Evolutionary conservation across 257 asterid genomes (phyloP).

Genomic region (Solanum ahanhuiri): DNA sequence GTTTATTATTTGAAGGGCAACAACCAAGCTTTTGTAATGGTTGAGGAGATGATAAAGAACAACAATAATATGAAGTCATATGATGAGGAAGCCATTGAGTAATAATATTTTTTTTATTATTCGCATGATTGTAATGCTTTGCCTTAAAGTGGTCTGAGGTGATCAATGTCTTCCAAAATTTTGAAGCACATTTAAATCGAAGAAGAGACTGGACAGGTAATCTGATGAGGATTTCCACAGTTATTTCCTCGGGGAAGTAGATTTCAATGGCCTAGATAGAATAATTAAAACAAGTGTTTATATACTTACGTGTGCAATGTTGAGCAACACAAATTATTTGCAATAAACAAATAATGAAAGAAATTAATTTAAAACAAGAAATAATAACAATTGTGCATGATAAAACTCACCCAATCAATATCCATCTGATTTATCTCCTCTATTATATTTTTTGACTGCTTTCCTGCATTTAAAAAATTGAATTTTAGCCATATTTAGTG

Average conservation of each 20-base stretch:
- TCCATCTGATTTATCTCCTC: too few relatives aligned
- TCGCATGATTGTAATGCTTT: not conserved
- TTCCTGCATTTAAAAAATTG: too few relatives aligned
- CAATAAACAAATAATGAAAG: too few relatives aligned
- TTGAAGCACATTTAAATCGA: not conserved
- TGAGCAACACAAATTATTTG: not conserved
- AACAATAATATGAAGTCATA: not conserved
- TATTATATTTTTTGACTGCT: too few relatives aligned
- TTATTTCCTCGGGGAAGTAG: not conserved
- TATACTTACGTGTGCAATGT: too few relatives aligned
- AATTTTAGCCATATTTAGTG: too few relatives aligned
- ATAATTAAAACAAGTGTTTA: not conserved
- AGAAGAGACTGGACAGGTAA: not conserved
- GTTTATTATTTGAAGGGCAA: not conserved
- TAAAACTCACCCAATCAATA: too few relatives aligned
- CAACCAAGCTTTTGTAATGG: not conserved
- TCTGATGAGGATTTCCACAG: not conserved
- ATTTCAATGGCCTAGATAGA: not conserved
- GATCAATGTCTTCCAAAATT: not conserved
- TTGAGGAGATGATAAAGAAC: not conserved
- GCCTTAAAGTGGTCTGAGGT: not conserved
- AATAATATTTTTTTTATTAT: not conserved
- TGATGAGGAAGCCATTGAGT: not conserved
- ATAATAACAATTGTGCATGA: too few relatives aligned
- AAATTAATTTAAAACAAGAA: too few relatives aligned